Evolutionary conservation across 306 rosid genomes (phyloP).

Genomic region (Psophocarpus tetragonolobus): DNA sequence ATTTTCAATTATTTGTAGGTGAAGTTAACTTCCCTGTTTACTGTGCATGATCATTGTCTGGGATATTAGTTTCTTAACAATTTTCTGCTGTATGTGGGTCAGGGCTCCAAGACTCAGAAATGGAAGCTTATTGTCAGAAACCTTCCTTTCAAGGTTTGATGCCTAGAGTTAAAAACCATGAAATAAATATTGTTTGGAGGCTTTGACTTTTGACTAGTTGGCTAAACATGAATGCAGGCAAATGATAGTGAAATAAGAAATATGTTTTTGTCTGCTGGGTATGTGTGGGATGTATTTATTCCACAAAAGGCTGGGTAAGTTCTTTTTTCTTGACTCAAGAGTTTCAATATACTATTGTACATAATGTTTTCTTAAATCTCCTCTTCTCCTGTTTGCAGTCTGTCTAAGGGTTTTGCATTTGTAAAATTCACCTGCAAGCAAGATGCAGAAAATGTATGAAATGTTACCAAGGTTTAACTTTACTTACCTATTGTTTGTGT

Average conservation of each 20-base stretch:
- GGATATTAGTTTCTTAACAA: constrained; percentile 38
- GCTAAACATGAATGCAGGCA: constrained; percentile 59
- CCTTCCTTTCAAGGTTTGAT: constrained; percentile 88
- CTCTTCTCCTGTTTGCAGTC: constrained; percentile 56
- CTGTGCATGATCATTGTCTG: not conserved
- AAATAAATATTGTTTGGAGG: constrained; percentile 18
- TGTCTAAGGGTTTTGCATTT: constrained; percentile 92
- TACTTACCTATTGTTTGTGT: constrained; percentile 25
- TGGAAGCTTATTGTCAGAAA: constrained; percentile 95
- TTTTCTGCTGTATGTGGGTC: constrained; percentile 34
- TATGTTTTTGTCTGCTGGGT: constrained; percentile 71
- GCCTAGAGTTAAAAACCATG: constrained; percentile 8
- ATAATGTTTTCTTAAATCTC: constrained; percentile 17
- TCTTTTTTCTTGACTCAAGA: constrained; percentile 7
- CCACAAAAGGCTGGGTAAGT: constrained; percentile 75
- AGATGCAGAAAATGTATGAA: constrained; percentile 81
- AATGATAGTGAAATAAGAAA: constrained; percentile 62
- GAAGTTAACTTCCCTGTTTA: not conserved
- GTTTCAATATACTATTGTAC: constrained; percentile 1
- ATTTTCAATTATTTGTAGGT: constrained; percentile 10
- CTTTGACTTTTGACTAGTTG: constrained; percentile 40
- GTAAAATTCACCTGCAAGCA: constrained; percentile 85
- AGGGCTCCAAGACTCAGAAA: constrained; percentile 95
- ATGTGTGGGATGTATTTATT: constrained; percentile 87
- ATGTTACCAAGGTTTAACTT: constrained; percentile 25